phyloP scores from a whole-genome alignment of 2,329 filamentous ascomycete genomes.

The Chaetomium olivaceum region DNA sequence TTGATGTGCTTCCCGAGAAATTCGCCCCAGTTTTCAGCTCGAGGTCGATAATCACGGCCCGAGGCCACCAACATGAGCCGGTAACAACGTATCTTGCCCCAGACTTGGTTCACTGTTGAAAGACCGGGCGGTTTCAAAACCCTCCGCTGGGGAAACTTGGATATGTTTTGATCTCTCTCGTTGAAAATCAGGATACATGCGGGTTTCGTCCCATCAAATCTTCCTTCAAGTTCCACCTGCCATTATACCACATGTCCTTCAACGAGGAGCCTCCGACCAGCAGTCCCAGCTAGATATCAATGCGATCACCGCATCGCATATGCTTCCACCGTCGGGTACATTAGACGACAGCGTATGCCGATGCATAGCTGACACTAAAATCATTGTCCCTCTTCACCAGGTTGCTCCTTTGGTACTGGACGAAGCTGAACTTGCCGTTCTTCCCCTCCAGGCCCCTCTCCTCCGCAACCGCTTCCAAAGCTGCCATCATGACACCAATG shows the following conservation, averaged over 20 bases:
- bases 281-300: not conserved
- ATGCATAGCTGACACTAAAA: slow-evolving; percentile 93
- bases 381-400: slow-evolving; percentile 67
- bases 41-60: not conserved
- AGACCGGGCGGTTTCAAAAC: not conserved
- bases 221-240: no score
- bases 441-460: slow-evolving; percentile 38
- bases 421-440: slow-evolving; percentile 68
- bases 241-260: not conserved
- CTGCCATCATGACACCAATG: slow-evolving; percentile 90
- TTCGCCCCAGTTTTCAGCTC: slow-evolving; percentile 12
- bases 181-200: not conserved
- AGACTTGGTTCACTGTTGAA: not conserved
- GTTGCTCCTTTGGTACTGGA: slow-evolving; percentile 84
- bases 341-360: slow-evolving; percentile 79
- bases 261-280: not conserved
- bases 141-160: no score
- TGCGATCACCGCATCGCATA: not conserved
- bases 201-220: not conserved
- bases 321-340: not conserved
- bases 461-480: slow-evolving; percentile 64
- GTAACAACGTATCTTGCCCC: not conserved
- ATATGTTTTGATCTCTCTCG: not conserved
- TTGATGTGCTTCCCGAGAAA: slow-evolving; percentile 14
- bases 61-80: not conserved